Conservation (phyloP, 176 grass and related monocot species). For the Secale cereale region DNA sequence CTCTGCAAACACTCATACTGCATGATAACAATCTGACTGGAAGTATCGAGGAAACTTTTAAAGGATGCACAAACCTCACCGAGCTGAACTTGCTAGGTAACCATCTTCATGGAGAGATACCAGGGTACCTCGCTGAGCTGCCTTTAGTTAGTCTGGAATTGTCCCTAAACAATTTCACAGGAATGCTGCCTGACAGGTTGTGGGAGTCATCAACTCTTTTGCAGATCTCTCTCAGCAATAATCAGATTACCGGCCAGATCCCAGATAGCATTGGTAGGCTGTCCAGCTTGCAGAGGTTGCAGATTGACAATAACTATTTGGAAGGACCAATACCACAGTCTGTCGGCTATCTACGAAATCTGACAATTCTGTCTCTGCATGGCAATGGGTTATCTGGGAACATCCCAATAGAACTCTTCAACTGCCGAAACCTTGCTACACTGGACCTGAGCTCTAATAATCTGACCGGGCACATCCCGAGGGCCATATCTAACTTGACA, state of each 20-base stretch:
- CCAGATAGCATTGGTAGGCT: conserved; percentile 60
- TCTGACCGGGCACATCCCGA: conserved; percentile 64
- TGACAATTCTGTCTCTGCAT: conserved; percentile 78
- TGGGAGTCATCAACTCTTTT: conserved; percentile 72
- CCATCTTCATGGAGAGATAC: conserved; percentile 82
- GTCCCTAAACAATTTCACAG: conserved; percentile 77
- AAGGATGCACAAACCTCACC: conserved; percentile 66
- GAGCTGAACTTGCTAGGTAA: conserved; percentile 76
- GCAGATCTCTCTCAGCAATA: conserved; percentile 71
- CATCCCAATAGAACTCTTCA: conserved; percentile 83
- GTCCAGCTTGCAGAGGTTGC: conserved; percentile 62
- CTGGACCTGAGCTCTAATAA: conserved; percentile 82
- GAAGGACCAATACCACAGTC: conserved; percentile 67
- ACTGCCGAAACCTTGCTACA: conserved; percentile 74
- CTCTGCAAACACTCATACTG: conserved; percentile 51
- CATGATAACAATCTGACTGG: conserved; percentile 74
- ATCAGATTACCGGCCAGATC: conserved; percentile 64
- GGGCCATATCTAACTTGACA: conserved; percentile 66
- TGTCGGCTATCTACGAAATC: conserved; percentile 64
- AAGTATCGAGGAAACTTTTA: conserved; percentile 60
- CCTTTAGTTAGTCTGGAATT: conserved; percentile 77
- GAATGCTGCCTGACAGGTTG: conserved; percentile 55
- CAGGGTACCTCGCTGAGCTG: conserved; percentile 65
- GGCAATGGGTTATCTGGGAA: conserved; percentile 77
- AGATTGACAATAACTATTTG: conserved; percentile 76